phyloP scores from a whole-genome alignment of 2,329 filamentous ascomycete species.

The Penicillium sp. region DNA sequence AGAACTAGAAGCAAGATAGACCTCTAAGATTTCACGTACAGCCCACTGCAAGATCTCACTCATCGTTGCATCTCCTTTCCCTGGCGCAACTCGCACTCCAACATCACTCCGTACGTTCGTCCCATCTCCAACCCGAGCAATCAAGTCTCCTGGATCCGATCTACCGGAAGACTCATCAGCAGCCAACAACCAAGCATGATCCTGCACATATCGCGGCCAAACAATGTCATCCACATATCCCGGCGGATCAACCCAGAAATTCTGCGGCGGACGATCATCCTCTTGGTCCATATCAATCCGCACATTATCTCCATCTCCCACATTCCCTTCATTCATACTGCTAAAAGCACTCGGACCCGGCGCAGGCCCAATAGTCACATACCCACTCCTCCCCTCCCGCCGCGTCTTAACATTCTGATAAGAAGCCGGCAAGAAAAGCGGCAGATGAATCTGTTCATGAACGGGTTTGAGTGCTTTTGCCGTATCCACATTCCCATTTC shows the following conservation, averaged over 20 bases:
- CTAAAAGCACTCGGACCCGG: slow-evolving; percentile 1
- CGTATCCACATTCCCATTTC: no score
- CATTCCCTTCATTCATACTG: no score
- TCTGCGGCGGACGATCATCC: slow-evolving; percentile 49
- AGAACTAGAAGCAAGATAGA: slow-evolving; percentile 8
- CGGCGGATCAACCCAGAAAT: slow-evolving; percentile 92
- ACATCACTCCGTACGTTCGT: slow-evolving; percentile 43
- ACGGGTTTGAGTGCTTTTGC: slow-evolving; percentile 27
- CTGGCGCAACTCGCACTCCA: slow-evolving; percentile 44
- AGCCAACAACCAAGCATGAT: slow-evolving; percentile 76
- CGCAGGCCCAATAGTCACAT: slow-evolving; percentile 43
- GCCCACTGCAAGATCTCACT: slow-evolving; percentile 61
- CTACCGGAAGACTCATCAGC: slow-evolving; percentile 61
- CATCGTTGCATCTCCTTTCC: slow-evolving; percentile 54
- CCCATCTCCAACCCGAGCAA: slow-evolving; percentile 31
- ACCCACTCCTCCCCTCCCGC: slow-evolving; percentile 41
- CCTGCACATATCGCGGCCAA: slow-evolving; percentile 85
- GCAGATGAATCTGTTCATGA: slow-evolving; percentile 57
- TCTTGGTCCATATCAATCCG: slow-evolving; percentile 28
- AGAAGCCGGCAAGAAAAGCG: slow-evolving; percentile 69
- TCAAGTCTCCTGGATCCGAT: slow-evolving; percentile 34
- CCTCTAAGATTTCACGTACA: slow-evolving; percentile 54
- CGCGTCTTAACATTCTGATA: slow-evolving; percentile 45
- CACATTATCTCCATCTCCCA: slow-evolving; percentile 3
- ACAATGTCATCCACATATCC: slow-evolving; percentile 92